Conservation (phyloP, 495 filamentous ascomycete species). For the Lasiosphaeria miniovina region DNA sequence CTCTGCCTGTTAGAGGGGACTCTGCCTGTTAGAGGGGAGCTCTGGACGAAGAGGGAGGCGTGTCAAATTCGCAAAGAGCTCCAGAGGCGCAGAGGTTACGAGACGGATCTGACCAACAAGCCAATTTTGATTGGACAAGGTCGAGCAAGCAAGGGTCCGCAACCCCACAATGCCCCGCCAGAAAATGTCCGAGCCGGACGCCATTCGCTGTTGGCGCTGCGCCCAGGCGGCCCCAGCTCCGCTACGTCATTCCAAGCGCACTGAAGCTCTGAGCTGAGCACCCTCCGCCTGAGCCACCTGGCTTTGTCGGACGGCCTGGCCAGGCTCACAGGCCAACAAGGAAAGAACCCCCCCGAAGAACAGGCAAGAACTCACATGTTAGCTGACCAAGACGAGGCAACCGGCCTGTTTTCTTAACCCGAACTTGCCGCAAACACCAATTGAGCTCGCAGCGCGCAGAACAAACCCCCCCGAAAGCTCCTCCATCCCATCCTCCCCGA, state of each 20-base stretch:
- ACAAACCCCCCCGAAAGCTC: background rate
- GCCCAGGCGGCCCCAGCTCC: background rate
- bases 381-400: background rate
- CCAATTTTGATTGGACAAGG: constrained; percentile 2
- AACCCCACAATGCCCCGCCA: constrained; percentile 1
- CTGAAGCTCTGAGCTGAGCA: too few species aligned
- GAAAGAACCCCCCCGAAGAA: background rate
- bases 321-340: background rate
- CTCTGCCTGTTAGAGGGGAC: too few species aligned
- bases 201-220: background rate
- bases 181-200: background rate
- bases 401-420: background rate
- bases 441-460: too few species aligned
- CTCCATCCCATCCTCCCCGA: background rate
- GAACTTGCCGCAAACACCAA: background rate
- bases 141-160: background rate
- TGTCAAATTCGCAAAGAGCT: too few species aligned
- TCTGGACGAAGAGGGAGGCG: too few species aligned
- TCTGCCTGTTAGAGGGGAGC: too few species aligned
- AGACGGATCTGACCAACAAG: too few species aligned
- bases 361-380: background rate
- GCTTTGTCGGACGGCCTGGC: constrained; percentile 1
- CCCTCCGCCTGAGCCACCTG: background rate
- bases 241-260: constrained; percentile 9
- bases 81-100: too few species aligned